These are phyloP conservation scores for Tuber microsphaerosporum DNA, from an alignment of 495 filamentous ascomycete species.

Conservation along the genomic window DNA sequence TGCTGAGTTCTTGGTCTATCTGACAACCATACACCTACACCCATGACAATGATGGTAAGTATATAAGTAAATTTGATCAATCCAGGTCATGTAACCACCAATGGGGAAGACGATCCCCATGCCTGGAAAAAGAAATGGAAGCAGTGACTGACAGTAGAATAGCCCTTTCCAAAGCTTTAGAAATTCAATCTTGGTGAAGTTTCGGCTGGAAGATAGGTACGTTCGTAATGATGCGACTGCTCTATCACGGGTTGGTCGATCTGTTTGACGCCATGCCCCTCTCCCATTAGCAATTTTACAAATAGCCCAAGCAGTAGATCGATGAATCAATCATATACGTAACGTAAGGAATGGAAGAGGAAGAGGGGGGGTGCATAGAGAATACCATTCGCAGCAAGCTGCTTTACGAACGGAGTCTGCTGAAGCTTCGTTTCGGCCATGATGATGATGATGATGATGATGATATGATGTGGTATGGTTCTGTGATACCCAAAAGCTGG, in stretches of 20 bases:
- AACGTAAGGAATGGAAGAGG: neutral
- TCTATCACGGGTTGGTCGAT: constrained; percentile 71
- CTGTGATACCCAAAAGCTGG: neutral
- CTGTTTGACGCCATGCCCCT: constrained; percentile 45
- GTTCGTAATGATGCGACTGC: constrained; percentile 71
- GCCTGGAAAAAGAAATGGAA: neutral
- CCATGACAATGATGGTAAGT: constrained; percentile 12
- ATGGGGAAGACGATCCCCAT: neutral
- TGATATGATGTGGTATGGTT: neutral
- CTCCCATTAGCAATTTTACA: neutral
- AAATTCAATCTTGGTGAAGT: constrained; percentile 65
- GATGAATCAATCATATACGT: constrained; percentile 27
- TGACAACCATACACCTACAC: constrained; percentile 75
- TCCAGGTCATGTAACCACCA: neutral
- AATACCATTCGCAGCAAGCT: constrained; percentile 70
- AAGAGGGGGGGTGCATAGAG: neutral
- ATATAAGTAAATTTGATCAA: neutral
- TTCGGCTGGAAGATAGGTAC: constrained; percentile 62
- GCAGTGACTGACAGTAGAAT: constrained; percentile 64
- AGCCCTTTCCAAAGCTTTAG: constrained; percentile 95
- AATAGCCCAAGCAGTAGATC: neutral
- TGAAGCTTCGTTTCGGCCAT: constrained; percentile 32
- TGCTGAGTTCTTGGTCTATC: constrained; percentile 84
- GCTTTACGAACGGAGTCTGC: constrained; percentile 59
- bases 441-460: constrained; percentile 11